A percentile compares a stretch with the other conserved stretches of the same genome.
phyloP scores from a whole-genome alignment of 192 early-diverging fungal species.

The Backusella circina region DNA sequence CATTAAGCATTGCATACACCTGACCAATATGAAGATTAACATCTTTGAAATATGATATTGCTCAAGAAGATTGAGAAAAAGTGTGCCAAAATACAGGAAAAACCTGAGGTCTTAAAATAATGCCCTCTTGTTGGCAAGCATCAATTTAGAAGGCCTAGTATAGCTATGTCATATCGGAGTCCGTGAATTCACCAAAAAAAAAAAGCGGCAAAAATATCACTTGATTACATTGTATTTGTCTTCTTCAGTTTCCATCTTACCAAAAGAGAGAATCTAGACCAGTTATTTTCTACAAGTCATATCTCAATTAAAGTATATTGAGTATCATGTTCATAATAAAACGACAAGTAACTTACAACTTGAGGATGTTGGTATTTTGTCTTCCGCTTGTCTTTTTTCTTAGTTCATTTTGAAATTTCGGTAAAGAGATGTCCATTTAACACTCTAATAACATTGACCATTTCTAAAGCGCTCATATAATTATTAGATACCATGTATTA shows the following conservation, averaged over 20 bases:
- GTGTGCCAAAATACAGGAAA: neutral
- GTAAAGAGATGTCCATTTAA: neutral
- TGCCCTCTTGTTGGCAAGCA: neutral
- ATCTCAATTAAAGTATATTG: neutral
- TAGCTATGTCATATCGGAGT: too few species aligned
- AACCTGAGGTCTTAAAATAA: neutral
- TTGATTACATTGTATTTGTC: neutral
- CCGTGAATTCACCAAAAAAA: neutral
- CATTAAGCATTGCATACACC: neutral
- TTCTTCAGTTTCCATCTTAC: neutral
- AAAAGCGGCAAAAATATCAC: neutral
- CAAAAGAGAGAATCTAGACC: neutral
- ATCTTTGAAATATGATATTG: neutral
- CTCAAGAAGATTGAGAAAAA: neutral
- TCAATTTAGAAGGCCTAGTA: neutral
- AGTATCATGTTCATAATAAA: neutral
- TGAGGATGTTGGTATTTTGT: neutral
- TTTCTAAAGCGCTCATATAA: neutral
- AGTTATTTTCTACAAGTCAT: neutral
- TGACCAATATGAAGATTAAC: neutral
- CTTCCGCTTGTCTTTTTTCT: neutral
- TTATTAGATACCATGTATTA: neutral
- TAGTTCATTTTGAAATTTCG: neutral
- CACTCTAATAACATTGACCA: neutral
- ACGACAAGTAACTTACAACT: neutral